A percentile compares a stretch with the other conserved stretches of the same genome.
Evolutionary conservation across 2,329 filamentous ascomycete species (phyloP).

Genomic region (Cephalotrichum gorgonifer): DNA sequence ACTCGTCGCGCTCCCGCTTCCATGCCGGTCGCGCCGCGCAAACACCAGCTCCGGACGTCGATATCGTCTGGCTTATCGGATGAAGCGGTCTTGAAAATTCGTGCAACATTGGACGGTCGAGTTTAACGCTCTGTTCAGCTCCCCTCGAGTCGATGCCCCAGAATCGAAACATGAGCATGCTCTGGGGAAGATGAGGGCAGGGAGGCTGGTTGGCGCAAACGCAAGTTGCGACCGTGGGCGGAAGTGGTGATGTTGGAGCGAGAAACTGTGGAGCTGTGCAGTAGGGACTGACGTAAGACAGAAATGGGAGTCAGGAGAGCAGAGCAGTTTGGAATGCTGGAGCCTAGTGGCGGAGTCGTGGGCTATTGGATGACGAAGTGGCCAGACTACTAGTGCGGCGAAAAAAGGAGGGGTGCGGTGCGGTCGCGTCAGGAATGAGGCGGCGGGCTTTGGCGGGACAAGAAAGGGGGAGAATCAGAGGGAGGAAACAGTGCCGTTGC

Average conservation of each 20-base stretch:
- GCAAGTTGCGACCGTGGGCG: constrained; percentile 5
- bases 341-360: constrained; percentile 2
- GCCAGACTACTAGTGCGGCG: neutral
- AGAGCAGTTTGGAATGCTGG: constrained; percentile 1
- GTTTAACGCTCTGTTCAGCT: constrained; percentile 39
- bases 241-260: constrained; percentile 10
- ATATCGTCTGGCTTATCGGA: constrained; percentile 16
- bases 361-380: neutral
- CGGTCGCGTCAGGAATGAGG: constrained; percentile 4
- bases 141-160: constrained; percentile 48
- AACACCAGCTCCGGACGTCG: constrained; percentile 8
- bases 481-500: constrained; percentile 7
- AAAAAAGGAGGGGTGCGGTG: neutral
- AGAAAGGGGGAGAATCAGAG: constrained; percentile 4
- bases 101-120: constrained; percentile 28
- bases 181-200: constrained; percentile 14
- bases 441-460: constrained; percentile 1
- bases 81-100: constrained; percentile 20
- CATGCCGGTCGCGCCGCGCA: constrained; percentile 17
- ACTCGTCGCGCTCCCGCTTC: constrained; percentile 28
- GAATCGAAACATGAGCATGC: constrained; percentile 51
- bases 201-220: constrained; percentile 1
- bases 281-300: constrained; percentile 10
- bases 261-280: constrained; percentile 6
- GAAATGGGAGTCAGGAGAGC: constrained; percentile 6